Conservation (phyloP, 1,284 basidiomycete species). For the Coniferiporia sulphurascens region DNA sequence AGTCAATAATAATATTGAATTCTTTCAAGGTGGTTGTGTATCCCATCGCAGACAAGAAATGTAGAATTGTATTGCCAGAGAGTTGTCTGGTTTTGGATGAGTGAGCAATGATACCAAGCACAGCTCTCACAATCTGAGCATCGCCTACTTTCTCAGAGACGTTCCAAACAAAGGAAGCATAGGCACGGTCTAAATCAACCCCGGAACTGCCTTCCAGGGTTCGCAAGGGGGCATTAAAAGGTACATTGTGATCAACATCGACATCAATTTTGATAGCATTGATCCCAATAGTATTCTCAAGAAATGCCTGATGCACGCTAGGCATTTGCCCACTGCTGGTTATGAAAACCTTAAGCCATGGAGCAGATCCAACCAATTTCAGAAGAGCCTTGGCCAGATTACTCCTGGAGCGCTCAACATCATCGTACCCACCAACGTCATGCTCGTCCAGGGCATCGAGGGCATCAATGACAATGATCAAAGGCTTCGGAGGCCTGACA, state of each 20-base stretch:
- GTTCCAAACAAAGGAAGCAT: not conserved
- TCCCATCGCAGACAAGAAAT: not conserved
- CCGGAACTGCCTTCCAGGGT: not conserved
- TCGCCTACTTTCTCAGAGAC: not conserved
- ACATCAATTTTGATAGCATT: not conserved
- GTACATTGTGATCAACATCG: not conserved
- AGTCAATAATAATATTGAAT: not conserved
- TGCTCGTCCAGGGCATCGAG: slow-evolving; percentile 1
- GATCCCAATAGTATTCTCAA: not conserved
- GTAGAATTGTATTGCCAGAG: not conserved
- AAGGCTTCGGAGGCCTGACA: not conserved
- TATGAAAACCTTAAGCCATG: slow-evolving; percentile 1
- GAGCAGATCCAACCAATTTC: not conserved
- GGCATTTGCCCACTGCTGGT: not conserved
- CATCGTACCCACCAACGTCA: not conserved
- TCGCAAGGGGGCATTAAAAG: not conserved
- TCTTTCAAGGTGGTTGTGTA: not conserved
- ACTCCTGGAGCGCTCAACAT: not conserved
- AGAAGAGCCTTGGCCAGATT: not conserved
- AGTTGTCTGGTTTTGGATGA: slow-evolving; percentile 2
- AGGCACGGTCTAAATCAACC: not conserved
- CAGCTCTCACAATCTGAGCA: not conserved
- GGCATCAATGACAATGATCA: slow-evolving; percentile 4
- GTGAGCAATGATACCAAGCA: not conserved
- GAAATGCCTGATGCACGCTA: not conserved